Evolutionary conservation across 2,329 filamentous ascomycete genomes (phyloP).

Genomic region (Fusarium continuum): DNA sequence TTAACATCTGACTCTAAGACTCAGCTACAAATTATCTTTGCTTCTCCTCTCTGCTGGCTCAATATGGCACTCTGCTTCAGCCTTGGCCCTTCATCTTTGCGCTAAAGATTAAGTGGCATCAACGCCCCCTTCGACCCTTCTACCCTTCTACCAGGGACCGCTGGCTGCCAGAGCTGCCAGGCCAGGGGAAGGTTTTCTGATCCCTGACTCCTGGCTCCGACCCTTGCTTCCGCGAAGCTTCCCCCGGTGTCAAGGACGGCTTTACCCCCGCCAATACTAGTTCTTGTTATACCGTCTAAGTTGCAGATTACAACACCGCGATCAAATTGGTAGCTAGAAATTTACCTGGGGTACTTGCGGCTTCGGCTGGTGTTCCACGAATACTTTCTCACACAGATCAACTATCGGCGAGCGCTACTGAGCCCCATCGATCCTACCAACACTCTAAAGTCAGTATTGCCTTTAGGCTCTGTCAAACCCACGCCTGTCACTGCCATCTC

Average conservation of each 20-base stretch:
- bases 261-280: slow-evolving; percentile 29
- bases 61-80: slow-evolving; percentile 3
- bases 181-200: slow-evolving; percentile 8
- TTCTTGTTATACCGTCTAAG: slow-evolving; percentile 28
- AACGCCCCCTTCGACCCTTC: slow-evolving; percentile 26
- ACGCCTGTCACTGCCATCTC: not conserved
- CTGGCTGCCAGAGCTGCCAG: slow-evolving; percentile 30
- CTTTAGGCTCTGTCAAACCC: slow-evolving; percentile 2
- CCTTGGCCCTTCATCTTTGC: slow-evolving; percentile 23
- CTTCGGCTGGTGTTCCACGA: slow-evolving; percentile 10
- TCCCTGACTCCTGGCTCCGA: slow-evolving; percentile 19
- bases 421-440: not conserved
- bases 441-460: slow-evolving; percentile 11
- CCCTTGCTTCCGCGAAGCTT: slow-evolving; percentile 31
- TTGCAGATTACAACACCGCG: slow-evolving; percentile 27
- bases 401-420: slow-evolving; percentile 5
- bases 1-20: not conserved
- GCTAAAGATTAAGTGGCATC: slow-evolving; percentile 33
- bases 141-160: slow-evolving; percentile 22
- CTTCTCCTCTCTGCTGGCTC: slow-evolving; percentile 18
- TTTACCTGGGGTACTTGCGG: slow-evolving; percentile 28
- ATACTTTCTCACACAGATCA: slow-evolving; percentile 11
- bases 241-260: slow-evolving; percentile 26
- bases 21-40: not conserved
- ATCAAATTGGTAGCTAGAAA: slow-evolving; percentile 16